Evolutionary conservation across 805 yeast genomes (phyloP), one percentile per base, ranked within the genome.

Genomic region (Candida ortonii): DNA sequence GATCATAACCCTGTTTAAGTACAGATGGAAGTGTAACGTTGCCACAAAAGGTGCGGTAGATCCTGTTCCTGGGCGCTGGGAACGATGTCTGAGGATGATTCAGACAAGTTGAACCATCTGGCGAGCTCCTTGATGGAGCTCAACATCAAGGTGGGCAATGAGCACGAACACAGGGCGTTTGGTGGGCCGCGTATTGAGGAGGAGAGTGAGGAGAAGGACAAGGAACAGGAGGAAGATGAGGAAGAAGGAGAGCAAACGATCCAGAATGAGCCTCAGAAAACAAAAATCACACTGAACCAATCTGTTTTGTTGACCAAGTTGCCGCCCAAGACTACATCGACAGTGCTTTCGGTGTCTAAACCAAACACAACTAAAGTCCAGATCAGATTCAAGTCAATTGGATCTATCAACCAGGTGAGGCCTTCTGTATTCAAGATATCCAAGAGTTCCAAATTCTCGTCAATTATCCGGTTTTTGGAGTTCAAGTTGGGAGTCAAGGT

Each of bases 361-460:
- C 43, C 45, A 1, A 32, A 44, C 7, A 35, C 23, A 6, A 22
- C 30, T 10, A 71, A 68, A 45, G 57, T 77, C 11, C 66, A 73
- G 1, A 59, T 78, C 7, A 55, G 84, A 22, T 74, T 80, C 47
- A 74, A 70, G 41, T 71, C 85, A 2, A 73, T 80, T 21, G 85
- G 85, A 0, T 70, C 82, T 0, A 39, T 55, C 6, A 65, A 77
- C 0, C 70, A 72, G 1, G 59, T 80, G 3, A 58, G 51, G 2
- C 84, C 84, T 0, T 58, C 64, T 3, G 62, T 72, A 1, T 77
- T 72, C 49, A 69, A 66, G 38, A 73, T 75, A 3, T 66, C 76
- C 10, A 52, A 65, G 15, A 58, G 61, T 19, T 78, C 71, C 38
- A 67, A 67, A 5, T 67, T 73, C 30, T 60, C 69, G 3, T 70